These are phyloP conservation scores for Anthracocystis walkeri DNA, from an alignment of 1,284 basidiomycete species.

Conservation along the genomic window DNA sequence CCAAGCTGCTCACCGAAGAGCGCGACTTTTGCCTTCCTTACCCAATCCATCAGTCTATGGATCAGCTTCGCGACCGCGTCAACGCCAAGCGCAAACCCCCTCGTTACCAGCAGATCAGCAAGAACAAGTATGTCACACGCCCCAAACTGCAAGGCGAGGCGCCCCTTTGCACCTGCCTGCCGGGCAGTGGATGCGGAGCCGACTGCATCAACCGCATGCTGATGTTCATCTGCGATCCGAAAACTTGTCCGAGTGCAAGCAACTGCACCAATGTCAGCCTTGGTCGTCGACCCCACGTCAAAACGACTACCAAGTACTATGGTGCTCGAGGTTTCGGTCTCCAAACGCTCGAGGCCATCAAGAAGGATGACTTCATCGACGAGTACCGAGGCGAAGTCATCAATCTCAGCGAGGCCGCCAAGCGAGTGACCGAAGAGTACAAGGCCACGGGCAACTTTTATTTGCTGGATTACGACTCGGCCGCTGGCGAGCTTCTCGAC, in stretches of 20 bases:
- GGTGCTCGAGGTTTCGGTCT: conserved; percentile 64
- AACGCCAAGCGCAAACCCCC: conserved; percentile 57
- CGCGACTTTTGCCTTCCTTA: conserved; percentile 55
- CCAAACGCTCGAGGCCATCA: conserved; percentile 51
- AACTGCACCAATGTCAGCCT: conserved; percentile 63
- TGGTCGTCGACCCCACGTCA: conserved; percentile 52
- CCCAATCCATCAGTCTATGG: conserved; percentile 35
- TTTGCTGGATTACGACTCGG: conserved; percentile 63
- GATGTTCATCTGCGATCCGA: conserved; percentile 61
- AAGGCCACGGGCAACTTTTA: conserved; percentile 61
- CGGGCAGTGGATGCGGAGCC: conserved; percentile 48
- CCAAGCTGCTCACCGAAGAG: conserved; percentile 45
- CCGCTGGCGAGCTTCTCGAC: conserved; percentile 64
- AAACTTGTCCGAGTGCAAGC: conserved; percentile 58
- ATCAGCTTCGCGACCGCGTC: conserved; percentile 46
- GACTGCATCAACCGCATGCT: conserved; percentile 64
- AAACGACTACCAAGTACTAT: conserved; percentile 51
- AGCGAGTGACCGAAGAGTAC: conserved; percentile 58
- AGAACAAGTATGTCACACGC: conserved; percentile 57
- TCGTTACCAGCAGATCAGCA: conserved; percentile 54
- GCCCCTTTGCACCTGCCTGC: conserved; percentile 58
- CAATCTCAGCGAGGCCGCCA: conserved; percentile 52
- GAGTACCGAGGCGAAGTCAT: conserved; percentile 68
- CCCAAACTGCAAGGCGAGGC: conserved; percentile 57
- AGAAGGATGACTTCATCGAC: conserved; percentile 56